Conservation (phyloP, 768 basidiomycete species). For the Suillus lakei region DNA sequence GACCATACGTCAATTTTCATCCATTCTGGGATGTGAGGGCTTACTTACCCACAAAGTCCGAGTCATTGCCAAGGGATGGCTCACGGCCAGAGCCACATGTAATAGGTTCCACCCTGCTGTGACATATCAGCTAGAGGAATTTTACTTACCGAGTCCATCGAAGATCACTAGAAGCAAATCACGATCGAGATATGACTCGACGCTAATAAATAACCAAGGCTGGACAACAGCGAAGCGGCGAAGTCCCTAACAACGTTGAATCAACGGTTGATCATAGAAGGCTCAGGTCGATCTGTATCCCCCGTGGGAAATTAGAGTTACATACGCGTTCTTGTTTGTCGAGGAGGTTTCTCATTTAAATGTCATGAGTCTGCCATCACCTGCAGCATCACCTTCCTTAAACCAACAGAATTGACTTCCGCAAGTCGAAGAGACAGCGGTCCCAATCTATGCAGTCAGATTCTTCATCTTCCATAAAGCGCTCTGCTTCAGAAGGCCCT, state of each 20-base stretch:
- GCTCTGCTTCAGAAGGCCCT: constrained; percentile 73
- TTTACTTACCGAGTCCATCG: background rate
- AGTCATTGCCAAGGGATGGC: background rate
- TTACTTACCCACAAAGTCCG: background rate
- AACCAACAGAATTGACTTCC: constrained; percentile 38
- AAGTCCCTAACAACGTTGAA: background rate
- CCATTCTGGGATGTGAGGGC: background rate
- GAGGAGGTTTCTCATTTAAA: constrained; percentile 16
- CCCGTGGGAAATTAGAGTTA: constrained; percentile 7
- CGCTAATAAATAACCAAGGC: background rate
- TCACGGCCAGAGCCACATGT: background rate
- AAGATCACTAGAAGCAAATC: background rate
- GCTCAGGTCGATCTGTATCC: background rate
- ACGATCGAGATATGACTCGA: background rate
- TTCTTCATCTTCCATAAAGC: constrained; percentile 78
- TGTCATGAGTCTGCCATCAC: constrained; percentile 53
- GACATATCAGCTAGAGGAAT: background rate
- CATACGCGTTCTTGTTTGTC: constrained; percentile 9
- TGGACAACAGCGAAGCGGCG: no score
- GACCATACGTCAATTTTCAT: background rate
- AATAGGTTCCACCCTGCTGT: background rate
- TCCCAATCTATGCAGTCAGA: constrained; percentile 79
- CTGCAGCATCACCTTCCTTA: constrained; percentile 47
- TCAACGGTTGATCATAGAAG: background rate
- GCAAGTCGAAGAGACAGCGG: constrained; percentile 66